These are phyloP conservation scores for Neopestalotiopsis sp. DNA, from an alignment of 2,329 filamentous ascomycete genomes.

Conservation along the genomic window DNA sequence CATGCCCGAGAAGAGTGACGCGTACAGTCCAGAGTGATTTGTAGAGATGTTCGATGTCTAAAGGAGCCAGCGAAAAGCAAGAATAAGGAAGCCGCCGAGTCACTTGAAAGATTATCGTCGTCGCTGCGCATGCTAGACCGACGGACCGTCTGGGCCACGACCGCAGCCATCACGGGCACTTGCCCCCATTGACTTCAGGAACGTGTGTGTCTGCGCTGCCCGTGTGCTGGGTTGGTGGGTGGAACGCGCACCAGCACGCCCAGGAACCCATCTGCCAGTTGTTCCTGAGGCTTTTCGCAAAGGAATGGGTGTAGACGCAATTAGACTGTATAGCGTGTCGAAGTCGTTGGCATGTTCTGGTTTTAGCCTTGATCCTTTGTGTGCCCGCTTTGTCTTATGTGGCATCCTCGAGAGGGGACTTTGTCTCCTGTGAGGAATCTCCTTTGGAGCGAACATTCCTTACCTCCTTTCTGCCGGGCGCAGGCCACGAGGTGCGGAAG, in stretches of 20 bases:
- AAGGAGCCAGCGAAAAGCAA: neutral
- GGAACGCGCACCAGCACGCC: neutral
- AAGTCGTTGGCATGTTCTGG: neutral
- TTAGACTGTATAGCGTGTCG: neutral
- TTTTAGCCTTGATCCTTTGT: neutral
- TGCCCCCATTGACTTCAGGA: neutral
- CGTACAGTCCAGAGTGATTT: neutral
- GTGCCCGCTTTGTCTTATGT: neutral
- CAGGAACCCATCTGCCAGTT: neutral
- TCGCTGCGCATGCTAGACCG: neutral
- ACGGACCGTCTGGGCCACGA: neutral
- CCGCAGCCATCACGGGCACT: neutral
- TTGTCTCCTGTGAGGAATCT: neutral
- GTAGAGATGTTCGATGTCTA: neutral
- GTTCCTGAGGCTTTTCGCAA: conserved; percentile 10
- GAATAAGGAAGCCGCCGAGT: neutral
- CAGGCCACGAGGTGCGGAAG: neutral
- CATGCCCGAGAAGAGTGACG: neutral
- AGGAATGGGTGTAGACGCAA: neutral
- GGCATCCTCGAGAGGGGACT: neutral
- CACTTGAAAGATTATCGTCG: neutral
- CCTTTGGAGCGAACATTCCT: neutral
- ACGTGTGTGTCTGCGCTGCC: neutral
- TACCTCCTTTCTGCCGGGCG: neutral
- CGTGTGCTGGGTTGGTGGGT: neutral